A percentile compares a stretch with the other conserved stretches of the same genome.
Conservation (phyloP, 345 rosid genomes). For the Eucalyptus leucophloia region DNA sequence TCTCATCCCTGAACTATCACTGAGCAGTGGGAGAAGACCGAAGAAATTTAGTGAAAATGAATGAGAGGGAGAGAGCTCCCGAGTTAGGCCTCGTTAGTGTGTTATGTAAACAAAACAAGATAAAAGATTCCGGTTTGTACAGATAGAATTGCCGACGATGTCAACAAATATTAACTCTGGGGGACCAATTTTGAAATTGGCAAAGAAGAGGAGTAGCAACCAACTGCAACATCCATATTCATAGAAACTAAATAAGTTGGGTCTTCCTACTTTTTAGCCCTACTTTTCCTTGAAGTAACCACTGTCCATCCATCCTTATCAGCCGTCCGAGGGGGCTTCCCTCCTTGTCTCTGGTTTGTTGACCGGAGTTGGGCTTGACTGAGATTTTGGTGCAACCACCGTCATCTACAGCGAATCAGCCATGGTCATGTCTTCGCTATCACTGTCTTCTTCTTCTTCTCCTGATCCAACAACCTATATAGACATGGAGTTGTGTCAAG, state of each 20-base stretch:
- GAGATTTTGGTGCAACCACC: slow-evolving; percentile 29
- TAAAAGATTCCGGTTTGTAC: background rate
- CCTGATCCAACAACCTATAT: background rate
- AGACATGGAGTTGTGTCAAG: background rate
- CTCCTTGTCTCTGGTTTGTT: background rate
- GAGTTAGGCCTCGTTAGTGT: background rate
- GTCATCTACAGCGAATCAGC: slow-evolving; percentile 34
- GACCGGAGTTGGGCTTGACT: slow-evolving; percentile 3
- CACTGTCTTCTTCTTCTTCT: slow-evolving; percentile 7
- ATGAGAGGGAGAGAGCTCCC: background rate
- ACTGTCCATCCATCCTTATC: slow-evolving; percentile 70
- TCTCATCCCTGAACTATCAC: background rate
- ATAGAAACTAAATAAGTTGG: background rate
- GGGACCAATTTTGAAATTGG: background rate
- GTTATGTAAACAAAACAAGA: background rate
- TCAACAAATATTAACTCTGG: background rate
- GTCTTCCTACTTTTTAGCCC: slow-evolving; percentile 35
- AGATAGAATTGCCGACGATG: background rate
- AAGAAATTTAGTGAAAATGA: background rate
- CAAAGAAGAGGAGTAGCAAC: background rate
- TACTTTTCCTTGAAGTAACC: slow-evolving; percentile 40
- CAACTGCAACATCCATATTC: background rate
- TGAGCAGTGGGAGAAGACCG: background rate
- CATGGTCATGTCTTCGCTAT: slow-evolving; percentile 8
- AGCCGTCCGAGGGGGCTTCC: slow-evolving; percentile 1